Evolutionary conservation across 2,329 filamentous ascomycete genomes (phyloP).

Genomic region (Zymoseptoria brevis): DNA sequence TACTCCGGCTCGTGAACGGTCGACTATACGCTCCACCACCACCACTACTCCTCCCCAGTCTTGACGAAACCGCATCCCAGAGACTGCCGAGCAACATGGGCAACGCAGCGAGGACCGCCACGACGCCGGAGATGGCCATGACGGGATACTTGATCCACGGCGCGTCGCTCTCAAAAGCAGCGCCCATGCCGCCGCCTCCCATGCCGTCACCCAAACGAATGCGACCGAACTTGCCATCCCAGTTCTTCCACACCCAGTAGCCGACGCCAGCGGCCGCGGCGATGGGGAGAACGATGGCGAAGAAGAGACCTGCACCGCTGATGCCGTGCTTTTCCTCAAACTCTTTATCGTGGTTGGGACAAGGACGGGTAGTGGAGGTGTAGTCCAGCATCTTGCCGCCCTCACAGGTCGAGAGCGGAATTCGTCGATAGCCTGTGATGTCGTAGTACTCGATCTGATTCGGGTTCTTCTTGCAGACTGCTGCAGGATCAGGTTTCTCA

Average conservation of each 20-base stretch:
- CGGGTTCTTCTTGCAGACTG: slow-evolving; percentile 55
- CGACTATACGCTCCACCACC: slow-evolving; percentile 49
- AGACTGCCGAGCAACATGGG: slow-evolving; percentile 66
- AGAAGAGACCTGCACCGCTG: slow-evolving; percentile 69
- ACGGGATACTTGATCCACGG: slow-evolving; percentile 72
- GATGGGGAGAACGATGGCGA: slow-evolving; percentile 73
- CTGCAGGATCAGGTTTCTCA: slow-evolving; percentile 51
- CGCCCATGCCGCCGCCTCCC: slow-evolving; percentile 21
- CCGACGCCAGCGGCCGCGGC: slow-evolving; percentile 62
- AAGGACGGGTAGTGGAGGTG: slow-evolving; percentile 53
- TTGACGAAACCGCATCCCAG: slow-evolving; percentile 54
- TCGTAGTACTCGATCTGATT: slow-evolving; percentile 71
- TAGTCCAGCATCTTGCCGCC: slow-evolving; percentile 71
- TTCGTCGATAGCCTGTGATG: slow-evolving; percentile 78
- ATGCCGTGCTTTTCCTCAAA: slow-evolving; percentile 65
- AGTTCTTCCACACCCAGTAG: slow-evolving; percentile 78
- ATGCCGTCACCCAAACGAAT: slow-evolving; percentile 68
- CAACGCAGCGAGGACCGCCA: slow-evolving; percentile 47
- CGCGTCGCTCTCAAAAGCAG: slow-evolving; percentile 59
- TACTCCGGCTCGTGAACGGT: slow-evolving; percentile 79
- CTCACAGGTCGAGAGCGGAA: slow-evolving; percentile 79
- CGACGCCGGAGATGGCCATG: slow-evolving; percentile 40
- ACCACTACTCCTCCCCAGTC: slow-evolving; percentile 45
- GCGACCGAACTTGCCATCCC: slow-evolving; percentile 83
- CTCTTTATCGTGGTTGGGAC: slow-evolving; percentile 73